These are phyloP conservation scores for Abelmoschus esculentus DNA, from an alignment of 345 rosid species.

Conservation along the genomic window DNA sequence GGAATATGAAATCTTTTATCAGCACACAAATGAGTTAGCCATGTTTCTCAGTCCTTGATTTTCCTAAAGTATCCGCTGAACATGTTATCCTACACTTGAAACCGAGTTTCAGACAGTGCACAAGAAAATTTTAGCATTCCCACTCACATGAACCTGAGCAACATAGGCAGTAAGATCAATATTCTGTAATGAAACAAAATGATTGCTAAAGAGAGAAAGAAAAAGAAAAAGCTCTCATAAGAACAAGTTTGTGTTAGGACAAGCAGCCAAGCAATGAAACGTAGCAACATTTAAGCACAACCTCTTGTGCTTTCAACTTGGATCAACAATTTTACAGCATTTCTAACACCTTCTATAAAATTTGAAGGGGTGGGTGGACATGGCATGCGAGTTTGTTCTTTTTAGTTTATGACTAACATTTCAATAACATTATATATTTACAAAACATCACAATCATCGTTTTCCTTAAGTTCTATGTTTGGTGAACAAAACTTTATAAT, in stretches of 20 bases:
- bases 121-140: too few relatives aligned
- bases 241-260: not conserved
- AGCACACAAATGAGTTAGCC: not conserved
- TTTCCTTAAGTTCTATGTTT: too few relatives aligned
- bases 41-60: too few relatives aligned
- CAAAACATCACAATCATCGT: not conserved
- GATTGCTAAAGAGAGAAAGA: too few relatives aligned
- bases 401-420: not conserved
- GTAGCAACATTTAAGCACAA: not conserved
- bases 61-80: too few relatives aligned
- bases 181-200: too few relatives aligned
- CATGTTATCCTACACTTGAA: too few relatives aligned
- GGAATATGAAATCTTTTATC: slow-evolving; percentile 3
- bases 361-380: not conserved
- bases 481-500: too few relatives aligned
- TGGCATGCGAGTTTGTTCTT: not conserved
- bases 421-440: not conserved
- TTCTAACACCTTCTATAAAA: not conserved
- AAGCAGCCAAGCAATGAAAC: not conserved
- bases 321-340: not conserved
- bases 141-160: too few relatives aligned
- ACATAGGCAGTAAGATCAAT: too few relatives aligned
- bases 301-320: not conserved
- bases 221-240: not conserved
- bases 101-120: too few relatives aligned